A percentile compares a stretch with the other conserved stretches of the same genome.
Evolutionary conservation across 805 yeast species (phyloP).

Genomic region (Yarrowia hollandica): DNA sequence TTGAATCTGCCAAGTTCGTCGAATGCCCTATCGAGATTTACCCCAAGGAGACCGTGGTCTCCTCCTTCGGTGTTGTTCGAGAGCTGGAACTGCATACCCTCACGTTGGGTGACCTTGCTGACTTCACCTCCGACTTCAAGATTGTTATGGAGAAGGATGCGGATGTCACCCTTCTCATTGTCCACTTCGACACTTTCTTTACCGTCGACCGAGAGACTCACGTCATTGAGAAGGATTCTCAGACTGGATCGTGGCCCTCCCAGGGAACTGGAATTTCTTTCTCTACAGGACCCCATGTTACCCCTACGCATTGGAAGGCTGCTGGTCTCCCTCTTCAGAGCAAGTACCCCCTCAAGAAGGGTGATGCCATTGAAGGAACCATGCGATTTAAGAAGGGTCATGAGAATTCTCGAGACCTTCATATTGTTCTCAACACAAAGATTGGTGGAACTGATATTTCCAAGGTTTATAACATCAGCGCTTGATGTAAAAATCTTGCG

Average conservation of each 20-base stretch:
- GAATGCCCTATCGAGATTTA: conserved; percentile 96
- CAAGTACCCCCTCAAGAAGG: conserved; percentile 60
- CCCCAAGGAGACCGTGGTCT: conserved; percentile 68
- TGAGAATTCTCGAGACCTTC: conserved; percentile 84
- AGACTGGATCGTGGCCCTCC: conserved; percentile 48
- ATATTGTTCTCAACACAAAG: conserved; percentile 65
- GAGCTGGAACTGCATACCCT: conserved; percentile 91
- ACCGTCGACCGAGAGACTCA: conserved; percentile 45
- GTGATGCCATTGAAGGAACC: conserved; percentile 71
- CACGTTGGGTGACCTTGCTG: conserved; percentile 72
- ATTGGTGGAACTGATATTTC: conserved; percentile 36
- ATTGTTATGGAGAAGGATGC: conserved; percentile 76
- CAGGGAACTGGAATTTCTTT: conserved; percentile 58
- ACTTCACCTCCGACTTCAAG: conserved; percentile 66
- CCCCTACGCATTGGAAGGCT: conserved; percentile 98
- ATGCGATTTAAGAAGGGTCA: conserved; percentile 75
- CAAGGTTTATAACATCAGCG: conserved; percentile 19
- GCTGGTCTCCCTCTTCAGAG: conserved; percentile 87
- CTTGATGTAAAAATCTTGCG: background rate
- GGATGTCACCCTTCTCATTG: conserved; percentile 79
- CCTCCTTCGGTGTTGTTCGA: conserved; percentile 67
- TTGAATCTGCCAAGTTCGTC: conserved; percentile 68
- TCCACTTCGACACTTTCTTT: conserved; percentile 94
- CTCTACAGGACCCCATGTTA: conserved; percentile 91
- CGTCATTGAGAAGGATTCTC: conserved; percentile 30